Evolutionary conservation across 2,329 filamentous ascomycete species (phyloP).

Genomic region (Byssochlamys sp.): DNA sequence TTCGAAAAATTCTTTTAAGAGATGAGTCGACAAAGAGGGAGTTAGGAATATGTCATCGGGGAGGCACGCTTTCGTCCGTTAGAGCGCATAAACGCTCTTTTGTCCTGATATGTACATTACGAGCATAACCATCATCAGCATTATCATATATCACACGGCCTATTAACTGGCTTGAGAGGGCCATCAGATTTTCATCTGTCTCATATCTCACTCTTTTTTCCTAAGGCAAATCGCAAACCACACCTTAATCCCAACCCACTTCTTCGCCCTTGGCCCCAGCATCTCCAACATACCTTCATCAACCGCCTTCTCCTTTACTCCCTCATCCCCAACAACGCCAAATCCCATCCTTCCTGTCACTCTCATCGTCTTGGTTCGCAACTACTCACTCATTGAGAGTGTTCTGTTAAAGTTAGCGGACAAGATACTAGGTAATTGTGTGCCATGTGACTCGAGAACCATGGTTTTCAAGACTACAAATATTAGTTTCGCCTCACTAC

Average conservation of each 20-base stretch:
- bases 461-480: no score
- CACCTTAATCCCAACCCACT: slow-evolving; percentile 52
- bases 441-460: no score
- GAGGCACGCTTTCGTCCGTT: not conserved
- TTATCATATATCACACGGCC: not conserved
- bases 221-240: slow-evolving; percentile 46
- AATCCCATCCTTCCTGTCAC: slow-evolving; percentile 42
- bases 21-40: slow-evolving; percentile 1
- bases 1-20: slow-evolving; percentile 41
- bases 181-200: not conserved
- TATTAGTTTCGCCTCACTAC: no score
- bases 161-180: not conserved
- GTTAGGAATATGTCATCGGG: not conserved
- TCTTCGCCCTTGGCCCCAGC: slow-evolving; percentile 52
- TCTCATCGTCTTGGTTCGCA: slow-evolving; percentile 36
- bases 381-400: no score
- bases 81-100: not conserved
- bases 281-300: slow-evolving; percentile 47
- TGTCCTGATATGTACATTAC: slow-evolving; percentile 4
- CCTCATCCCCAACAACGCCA: slow-evolving; percentile 27
- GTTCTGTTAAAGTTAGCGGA: no score
- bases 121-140: not conserved
- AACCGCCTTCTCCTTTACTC: slow-evolving; percentile 36
- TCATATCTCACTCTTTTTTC: slow-evolving; percentile 10
- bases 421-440: no score